Conservation (phyloP, 164 flowering plant genomes). For the Hamamelis virginiana region DNA sequence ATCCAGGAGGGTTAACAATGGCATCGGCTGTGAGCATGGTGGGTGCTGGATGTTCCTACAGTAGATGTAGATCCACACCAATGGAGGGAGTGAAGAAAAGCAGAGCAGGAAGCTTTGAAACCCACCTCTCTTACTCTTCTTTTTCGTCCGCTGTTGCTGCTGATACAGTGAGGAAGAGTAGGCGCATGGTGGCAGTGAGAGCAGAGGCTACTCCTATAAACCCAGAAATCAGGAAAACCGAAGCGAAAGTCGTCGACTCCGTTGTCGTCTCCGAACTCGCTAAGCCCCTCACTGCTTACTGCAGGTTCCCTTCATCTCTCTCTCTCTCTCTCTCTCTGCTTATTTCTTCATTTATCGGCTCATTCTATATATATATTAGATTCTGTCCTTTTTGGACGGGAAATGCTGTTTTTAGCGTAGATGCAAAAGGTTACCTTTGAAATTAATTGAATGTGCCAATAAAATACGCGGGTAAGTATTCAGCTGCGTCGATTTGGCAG, state of each 20-base stretch:
- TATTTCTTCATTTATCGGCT: no score
- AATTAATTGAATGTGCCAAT: no score
- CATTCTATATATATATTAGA: no score
- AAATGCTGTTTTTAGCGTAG: no score
- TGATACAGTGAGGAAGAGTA: background rate
- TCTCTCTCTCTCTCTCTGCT: no score
- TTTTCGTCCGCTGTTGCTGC: no score
- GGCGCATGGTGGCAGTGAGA: conserved; percentile 40
- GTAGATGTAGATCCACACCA: conserved; percentile 11
- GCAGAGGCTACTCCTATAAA: conserved; percentile 77
- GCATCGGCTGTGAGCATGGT: conserved; percentile 33
- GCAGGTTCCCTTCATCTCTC: conserved; percentile 52
- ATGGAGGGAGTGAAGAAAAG: conserved; percentile 2
- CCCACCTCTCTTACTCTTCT: background rate
- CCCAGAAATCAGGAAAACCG: conserved; percentile 72
- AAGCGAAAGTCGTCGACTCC: conserved; percentile 82
- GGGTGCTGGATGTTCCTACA: conserved; percentile 31
- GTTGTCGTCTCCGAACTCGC: conserved; percentile 72
- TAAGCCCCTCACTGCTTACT: conserved; percentile 87
- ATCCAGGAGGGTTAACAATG: conserved; percentile 26
- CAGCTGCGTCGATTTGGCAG: no score
- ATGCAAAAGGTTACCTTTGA: no score
- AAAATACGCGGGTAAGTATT: no score
- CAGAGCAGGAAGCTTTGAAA: background rate
- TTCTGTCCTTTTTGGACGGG: no score